Percentiles rank a stretch among this genome's conserved stretches.
Conservation (phyloP, 768 basidiomycete species). For the Tylopilus sp. region DNA sequence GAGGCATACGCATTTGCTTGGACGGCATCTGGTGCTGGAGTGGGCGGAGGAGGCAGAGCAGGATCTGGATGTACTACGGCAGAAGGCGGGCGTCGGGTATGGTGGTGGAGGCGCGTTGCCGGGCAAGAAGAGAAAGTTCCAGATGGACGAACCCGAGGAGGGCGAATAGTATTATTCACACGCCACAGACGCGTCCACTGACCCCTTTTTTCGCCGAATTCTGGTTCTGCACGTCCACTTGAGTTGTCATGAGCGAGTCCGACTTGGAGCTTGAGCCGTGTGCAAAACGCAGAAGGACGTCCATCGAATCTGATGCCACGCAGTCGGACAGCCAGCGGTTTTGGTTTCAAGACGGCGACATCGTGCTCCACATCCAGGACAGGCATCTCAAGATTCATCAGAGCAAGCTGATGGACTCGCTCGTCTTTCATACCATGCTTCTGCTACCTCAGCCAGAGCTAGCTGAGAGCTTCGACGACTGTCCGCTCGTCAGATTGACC, state of each 20-base stretch:
- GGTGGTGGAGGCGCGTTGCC: constrained; percentile 67
- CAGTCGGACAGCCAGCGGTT: constrained; percentile 1
- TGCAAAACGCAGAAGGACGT: constrained; percentile 3
- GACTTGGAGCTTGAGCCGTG: constrained; percentile 1
- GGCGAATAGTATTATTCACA: not conserved
- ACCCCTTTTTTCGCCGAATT: too few relatives aligned
- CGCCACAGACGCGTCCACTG: not conserved
- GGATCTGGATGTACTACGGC: constrained; percentile 71
- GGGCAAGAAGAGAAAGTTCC: constrained; percentile 71
- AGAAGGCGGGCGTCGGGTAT: constrained; percentile 77
- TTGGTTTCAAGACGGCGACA: constrained; percentile 37
- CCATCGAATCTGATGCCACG: not conserved
- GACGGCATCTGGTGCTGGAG: constrained; percentile 90
- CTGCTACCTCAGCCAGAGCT: constrained; percentile 30
- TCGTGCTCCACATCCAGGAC: constrained; percentile 28
- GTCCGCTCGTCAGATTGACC: constrained; percentile 28
- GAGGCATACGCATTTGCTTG: constrained; percentile 92
- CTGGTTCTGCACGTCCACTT: too few relatives aligned
- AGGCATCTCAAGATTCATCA: constrained; percentile 28
- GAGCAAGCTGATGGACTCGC: constrained; percentile 16
- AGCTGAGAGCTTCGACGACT: constrained; percentile 31
- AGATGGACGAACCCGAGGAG: constrained; percentile 42
- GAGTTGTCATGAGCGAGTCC: not conserved
- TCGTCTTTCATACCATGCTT: constrained; percentile 38
- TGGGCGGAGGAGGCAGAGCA: constrained; percentile 87